Conservation (phyloP, 805 yeast species). For the Helenozyma rhizophorensis region DNA sequence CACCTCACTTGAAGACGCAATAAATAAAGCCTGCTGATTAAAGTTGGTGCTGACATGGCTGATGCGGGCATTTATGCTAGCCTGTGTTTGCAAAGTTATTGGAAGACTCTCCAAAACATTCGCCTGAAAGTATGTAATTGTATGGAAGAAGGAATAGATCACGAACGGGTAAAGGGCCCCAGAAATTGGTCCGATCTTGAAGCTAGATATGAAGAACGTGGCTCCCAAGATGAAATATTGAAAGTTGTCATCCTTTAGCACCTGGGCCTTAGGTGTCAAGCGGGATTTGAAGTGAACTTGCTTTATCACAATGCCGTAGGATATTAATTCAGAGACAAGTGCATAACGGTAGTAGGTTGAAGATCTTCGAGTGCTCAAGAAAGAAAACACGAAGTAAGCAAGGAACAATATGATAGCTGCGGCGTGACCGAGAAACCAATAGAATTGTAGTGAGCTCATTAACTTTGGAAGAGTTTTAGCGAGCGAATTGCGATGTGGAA, state of each 20-base stretch:
- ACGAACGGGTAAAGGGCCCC: slow-evolving; percentile 37
- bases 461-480: not conserved
- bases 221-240: slow-evolving; percentile 35
- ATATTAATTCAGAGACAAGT: slow-evolving; percentile 49
- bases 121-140: slow-evolving; percentile 35
- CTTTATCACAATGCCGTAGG: slow-evolving; percentile 59
- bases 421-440: slow-evolving; percentile 66
- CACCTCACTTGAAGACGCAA: slow-evolving; percentile 37
- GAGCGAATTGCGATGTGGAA: not conserved
- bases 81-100: slow-evolving; percentile 22
- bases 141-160: slow-evolving; percentile 35
- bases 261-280: slow-evolving; percentile 10
- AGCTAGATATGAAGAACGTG: slow-evolving; percentile 26
- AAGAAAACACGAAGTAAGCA: slow-evolving; percentile 36
- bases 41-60: slow-evolving; percentile 26
- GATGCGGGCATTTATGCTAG: slow-evolving; percentile 24
- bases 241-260: slow-evolving; percentile 37
- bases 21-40: slow-evolving; percentile 33
- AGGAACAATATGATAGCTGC: slow-evolving; percentile 42
- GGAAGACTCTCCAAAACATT: slow-evolving; percentile 35
- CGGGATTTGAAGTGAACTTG: slow-evolving; percentile 46
- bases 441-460: slow-evolving; percentile 41
- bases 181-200: slow-evolving; percentile 28
- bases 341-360: slow-evolving; percentile 28
- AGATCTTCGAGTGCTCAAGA: slow-evolving; percentile 31